These are phyloP conservation scores for Ophiognomonia clavigignenti-juglandacearum DNA, from an alignment of 2,329 filamentous ascomycete species.

Conservation along the genomic window DNA sequence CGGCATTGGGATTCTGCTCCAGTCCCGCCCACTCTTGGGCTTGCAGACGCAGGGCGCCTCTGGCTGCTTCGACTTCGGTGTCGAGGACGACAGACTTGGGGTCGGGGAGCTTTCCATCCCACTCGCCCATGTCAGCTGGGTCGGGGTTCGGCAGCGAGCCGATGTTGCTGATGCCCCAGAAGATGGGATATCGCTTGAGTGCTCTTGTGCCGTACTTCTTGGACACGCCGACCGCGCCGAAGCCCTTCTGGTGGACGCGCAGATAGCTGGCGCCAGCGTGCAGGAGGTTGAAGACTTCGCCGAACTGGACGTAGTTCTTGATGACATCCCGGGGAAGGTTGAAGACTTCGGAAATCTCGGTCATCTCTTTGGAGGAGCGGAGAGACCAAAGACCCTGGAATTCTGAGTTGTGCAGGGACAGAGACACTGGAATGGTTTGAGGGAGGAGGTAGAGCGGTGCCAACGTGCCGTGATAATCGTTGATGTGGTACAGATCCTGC, in stretches of 20 bases:
- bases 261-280: slow-evolving; percentile 56
- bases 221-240: slow-evolving; percentile 60
- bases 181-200: slow-evolving; percentile 59
- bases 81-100: slow-evolving; percentile 45
- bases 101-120: slow-evolving; percentile 30
- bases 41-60: slow-evolving; percentile 50
- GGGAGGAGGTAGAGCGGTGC: slow-evolving; percentile 63
- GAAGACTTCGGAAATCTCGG: slow-evolving; percentile 59
- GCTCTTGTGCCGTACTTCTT: slow-evolving; percentile 51
- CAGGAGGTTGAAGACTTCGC: slow-evolving; percentile 60
- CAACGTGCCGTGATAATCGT: slow-evolving; percentile 32
- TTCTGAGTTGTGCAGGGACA: slow-evolving; percentile 64
- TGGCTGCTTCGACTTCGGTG: slow-evolving; percentile 45
- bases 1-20: slow-evolving; percentile 53
- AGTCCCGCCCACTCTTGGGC: slow-evolving; percentile 65
- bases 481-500: slow-evolving; percentile 33
- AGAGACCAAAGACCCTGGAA: slow-evolving; percentile 66
- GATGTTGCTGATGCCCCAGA: slow-evolving; percentile 58
- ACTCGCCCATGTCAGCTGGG: slow-evolving; percentile 56
- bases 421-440: slow-evolving; percentile 52
- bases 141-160: slow-evolving; percentile 60
- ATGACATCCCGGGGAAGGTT: slow-evolving; percentile 54
- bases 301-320: slow-evolving; percentile 58
- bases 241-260: slow-evolving; percentile 58
- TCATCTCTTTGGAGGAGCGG: slow-evolving; percentile 52